phyloP scores from a whole-genome alignment of 495 filamentous ascomycete genomes.

The Oleoguttula mirabilis region DNA sequence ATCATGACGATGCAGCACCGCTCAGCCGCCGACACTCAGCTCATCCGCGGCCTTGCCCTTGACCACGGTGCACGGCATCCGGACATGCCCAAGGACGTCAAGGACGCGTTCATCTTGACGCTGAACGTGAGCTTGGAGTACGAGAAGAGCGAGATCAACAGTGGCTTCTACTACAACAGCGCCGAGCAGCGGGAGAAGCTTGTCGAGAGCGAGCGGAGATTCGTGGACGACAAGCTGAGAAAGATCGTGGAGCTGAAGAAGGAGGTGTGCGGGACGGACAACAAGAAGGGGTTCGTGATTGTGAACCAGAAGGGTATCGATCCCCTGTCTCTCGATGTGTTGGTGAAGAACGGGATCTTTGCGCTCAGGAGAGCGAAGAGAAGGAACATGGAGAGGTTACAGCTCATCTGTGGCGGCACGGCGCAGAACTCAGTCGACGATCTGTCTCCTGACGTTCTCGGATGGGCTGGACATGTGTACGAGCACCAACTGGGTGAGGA shows the following conservation, averaged over 20 bases:
- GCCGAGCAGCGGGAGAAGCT: slow-evolving; percentile 95
- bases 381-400: slow-evolving; percentile 95
- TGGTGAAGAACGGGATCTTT: slow-evolving; percentile 95
- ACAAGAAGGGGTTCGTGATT: slow-evolving; percentile 91
- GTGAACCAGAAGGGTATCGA: slow-evolving; percentile 99
- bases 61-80: slow-evolving; percentile 96
- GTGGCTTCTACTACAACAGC: slow-evolving; percentile 95
- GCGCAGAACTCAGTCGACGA: slow-evolving; percentile 96
- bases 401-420: slow-evolving; percentile 81
- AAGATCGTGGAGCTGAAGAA: slow-evolving; percentile 99
- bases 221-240: slow-evolving; percentile 91
- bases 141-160: slow-evolving; percentile 99
- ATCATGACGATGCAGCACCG: slow-evolving; percentile 99
- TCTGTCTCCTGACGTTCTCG: slow-evolving; percentile 73
- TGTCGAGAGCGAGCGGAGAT: slow-evolving; percentile 90
- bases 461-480: slow-evolving; percentile 93
- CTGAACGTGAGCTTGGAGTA: slow-evolving; percentile 97
- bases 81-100: slow-evolving; percentile 92
- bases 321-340: slow-evolving; percentile 82
- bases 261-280: slow-evolving; percentile 86
- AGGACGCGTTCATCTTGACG: slow-evolving; percentile 90
- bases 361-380: slow-evolving; percentile 89
- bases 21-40: slow-evolving; percentile 85
- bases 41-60: slow-evolving; percentile 83
- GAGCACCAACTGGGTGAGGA: slow-evolving; percentile 97